Evolutionary conservation across 2,329 filamentous ascomycete genomes (phyloP).

Genomic region (Sodiomyces alkalinus): DNA sequence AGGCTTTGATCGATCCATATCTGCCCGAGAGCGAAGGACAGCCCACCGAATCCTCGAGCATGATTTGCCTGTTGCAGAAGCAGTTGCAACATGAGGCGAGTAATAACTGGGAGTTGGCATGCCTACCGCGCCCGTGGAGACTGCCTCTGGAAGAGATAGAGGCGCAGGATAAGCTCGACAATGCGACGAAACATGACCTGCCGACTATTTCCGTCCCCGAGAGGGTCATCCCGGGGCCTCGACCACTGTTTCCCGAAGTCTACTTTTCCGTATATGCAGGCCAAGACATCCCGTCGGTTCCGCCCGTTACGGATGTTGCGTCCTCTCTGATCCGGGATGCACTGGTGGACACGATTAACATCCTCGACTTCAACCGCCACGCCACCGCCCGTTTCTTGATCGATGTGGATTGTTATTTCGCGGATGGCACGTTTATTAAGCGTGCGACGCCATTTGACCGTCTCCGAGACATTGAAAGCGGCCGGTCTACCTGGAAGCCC

Average conservation of each 20-base stretch:
- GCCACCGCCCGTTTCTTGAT: slow-evolving; percentile 78
- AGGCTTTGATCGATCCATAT: slow-evolving; percentile 77
- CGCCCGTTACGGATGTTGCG: slow-evolving; percentile 58
- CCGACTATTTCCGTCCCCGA: slow-evolving; percentile 63
- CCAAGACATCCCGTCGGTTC: slow-evolving; percentile 82
- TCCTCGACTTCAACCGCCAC: slow-evolving; percentile 83
- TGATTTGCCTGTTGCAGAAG: slow-evolving; percentile 70
- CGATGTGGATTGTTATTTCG: slow-evolving; percentile 89
- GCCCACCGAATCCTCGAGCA: slow-evolving; percentile 47
- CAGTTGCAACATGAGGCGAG: slow-evolving; percentile 68
- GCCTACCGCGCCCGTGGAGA: slow-evolving; percentile 53
- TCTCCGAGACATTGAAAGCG: slow-evolving; percentile 51
- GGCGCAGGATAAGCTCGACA: slow-evolving; percentile 41
- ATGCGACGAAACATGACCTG: slow-evolving; percentile 58
- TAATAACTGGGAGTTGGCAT: slow-evolving; percentile 59
- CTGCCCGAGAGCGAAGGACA: slow-evolving; percentile 47
- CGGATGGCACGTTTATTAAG: slow-evolving; percentile 80
- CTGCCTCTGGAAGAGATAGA: slow-evolving; percentile 46
- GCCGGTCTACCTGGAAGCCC: slow-evolving; percentile 79
- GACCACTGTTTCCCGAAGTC: slow-evolving; percentile 76
- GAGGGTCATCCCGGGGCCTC: slow-evolving; percentile 57
- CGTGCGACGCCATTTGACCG: slow-evolving; percentile 87
- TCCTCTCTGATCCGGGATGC: slow-evolving; percentile 74
- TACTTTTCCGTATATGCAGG: slow-evolving; percentile 85
- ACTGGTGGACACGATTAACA: slow-evolving; percentile 84